These are phyloP conservation scores for Pseudoturritis turrita DNA, from an alignment of 345 rosid genomes.

Conservation along the genomic window DNA sequence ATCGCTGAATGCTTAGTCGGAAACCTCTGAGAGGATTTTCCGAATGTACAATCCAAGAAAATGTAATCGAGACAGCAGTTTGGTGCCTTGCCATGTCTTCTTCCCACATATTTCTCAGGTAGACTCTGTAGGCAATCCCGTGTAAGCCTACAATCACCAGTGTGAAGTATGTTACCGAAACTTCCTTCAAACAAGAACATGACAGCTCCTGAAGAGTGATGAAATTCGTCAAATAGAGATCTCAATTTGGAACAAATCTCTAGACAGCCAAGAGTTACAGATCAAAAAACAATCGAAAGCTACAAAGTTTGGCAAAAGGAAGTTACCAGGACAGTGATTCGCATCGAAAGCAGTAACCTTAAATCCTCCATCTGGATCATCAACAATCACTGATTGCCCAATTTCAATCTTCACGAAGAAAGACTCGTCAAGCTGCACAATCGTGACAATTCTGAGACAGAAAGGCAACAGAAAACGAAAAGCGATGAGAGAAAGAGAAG, in stretches of 20 bases:
- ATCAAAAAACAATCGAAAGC: not conserved
- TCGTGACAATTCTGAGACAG: not conserved
- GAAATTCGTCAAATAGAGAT: constrained; percentile 21
- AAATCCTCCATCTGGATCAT: constrained; percentile 63
- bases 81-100: constrained; percentile 44
- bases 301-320: not conserved
- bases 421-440: constrained; percentile 53
- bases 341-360: constrained; percentile 74
- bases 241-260: no score
- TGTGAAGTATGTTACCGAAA: constrained; percentile 82
- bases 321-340: constrained; percentile 74
- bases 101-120: constrained; percentile 53
- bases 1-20: constrained; percentile 72
- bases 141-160: constrained; percentile 91
- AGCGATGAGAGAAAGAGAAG: not conserved
- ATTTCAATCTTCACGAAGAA: constrained; percentile 62
- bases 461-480: not conserved
- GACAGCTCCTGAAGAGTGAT: constrained; percentile 68
- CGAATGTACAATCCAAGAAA: constrained; percentile 89
- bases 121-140: constrained; percentile 51
- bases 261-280: no score
- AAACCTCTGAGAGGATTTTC: constrained; percentile 47
- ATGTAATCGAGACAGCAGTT: constrained; percentile 56
- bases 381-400: constrained; percentile 46
- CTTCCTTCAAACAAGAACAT: constrained; percentile 89